Conservation (phyloP, 2,329 filamentous ascomycete genomes). For the Aspergillus sp. region DNA sequence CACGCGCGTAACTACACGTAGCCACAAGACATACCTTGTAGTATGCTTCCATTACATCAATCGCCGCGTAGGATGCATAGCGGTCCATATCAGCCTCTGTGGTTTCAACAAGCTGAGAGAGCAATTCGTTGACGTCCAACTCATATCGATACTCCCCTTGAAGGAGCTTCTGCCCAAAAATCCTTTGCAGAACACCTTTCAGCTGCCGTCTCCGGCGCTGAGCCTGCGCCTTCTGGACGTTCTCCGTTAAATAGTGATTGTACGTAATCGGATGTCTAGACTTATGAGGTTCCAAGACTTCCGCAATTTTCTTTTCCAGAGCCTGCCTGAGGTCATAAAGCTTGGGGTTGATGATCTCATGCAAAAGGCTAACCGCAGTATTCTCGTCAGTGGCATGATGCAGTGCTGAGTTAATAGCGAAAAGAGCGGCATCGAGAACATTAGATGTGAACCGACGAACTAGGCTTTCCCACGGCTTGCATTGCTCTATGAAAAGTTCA, state of each 20-base stretch:
- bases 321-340: conserved; percentile 28
- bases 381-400: conserved; percentile 30
- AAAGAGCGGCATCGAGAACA: conserved; percentile 23
- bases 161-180: conserved; percentile 7
- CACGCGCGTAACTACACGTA: background rate
- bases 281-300: conserved; percentile 40
- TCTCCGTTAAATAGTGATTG: conserved; percentile 30
- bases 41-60: conserved; percentile 37
- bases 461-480: conserved; percentile 42
- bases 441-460: conserved; percentile 26
- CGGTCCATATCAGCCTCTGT: conserved; percentile 27
- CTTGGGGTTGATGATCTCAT: conserved; percentile 31
- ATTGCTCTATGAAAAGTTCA: conserved; percentile 53
- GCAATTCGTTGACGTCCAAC: conserved; percentile 7
- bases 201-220: conserved; percentile 7
- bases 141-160: background rate
- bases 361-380: conserved; percentile 29
- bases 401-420: conserved; percentile 28
- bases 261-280: conserved; percentile 26
- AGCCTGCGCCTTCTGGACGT: conserved; percentile 16
- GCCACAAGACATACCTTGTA: conserved; percentile 32
- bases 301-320: conserved; percentile 33
- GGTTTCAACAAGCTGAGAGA: conserved; percentile 10
- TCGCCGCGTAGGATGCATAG: conserved; percentile 29
- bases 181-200: conserved; percentile 3